Percentiles rank a stretch among this genome's conserved stretches.
These are phyloP conservation scores for Ceratocystis ficicola DNA, from an alignment of 2,329 filamentous ascomycete species.

Conservation along the genomic window DNA sequence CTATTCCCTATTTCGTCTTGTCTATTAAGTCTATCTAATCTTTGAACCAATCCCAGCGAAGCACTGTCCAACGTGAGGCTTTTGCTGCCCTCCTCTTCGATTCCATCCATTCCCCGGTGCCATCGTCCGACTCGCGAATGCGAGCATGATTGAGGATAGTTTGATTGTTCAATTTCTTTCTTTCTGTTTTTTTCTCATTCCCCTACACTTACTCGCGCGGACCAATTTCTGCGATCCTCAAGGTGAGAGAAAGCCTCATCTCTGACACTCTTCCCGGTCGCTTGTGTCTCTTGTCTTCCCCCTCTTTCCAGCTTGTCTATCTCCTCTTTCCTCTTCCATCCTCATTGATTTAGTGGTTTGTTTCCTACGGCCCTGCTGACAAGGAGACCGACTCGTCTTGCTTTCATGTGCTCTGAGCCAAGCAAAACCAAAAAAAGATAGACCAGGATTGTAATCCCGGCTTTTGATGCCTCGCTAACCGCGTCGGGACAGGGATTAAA, in stretches of 20 bases:
- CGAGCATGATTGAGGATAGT: background rate
- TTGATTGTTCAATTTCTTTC: background rate
- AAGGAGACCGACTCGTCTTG: background rate
- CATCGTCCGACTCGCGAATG: background rate
- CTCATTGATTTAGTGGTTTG: background rate
- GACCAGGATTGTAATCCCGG: background rate
- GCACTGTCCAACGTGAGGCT: constrained; percentile 6
- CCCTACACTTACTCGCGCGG: background rate
- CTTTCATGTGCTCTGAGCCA: background rate
- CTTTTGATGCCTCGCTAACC: constrained; percentile 18
- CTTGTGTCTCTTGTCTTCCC: constrained; percentile 7
- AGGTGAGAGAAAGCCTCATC: background rate
- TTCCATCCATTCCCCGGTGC: background rate
- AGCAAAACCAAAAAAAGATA: constrained; percentile 3
- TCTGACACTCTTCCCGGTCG: background rate
- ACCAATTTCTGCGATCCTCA: background rate
- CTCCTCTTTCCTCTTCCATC: background rate
- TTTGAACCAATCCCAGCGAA: background rate
- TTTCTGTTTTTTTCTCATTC: background rate
- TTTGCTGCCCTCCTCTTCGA: background rate
- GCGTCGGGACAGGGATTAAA: constrained; percentile 18
- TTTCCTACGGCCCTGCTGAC: background rate
- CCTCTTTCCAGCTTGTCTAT: background rate
- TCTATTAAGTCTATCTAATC: background rate
- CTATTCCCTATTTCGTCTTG: background rate